Conservation (phyloP, 73 alveolate species). For the Stentor coeruleus region DNA sequence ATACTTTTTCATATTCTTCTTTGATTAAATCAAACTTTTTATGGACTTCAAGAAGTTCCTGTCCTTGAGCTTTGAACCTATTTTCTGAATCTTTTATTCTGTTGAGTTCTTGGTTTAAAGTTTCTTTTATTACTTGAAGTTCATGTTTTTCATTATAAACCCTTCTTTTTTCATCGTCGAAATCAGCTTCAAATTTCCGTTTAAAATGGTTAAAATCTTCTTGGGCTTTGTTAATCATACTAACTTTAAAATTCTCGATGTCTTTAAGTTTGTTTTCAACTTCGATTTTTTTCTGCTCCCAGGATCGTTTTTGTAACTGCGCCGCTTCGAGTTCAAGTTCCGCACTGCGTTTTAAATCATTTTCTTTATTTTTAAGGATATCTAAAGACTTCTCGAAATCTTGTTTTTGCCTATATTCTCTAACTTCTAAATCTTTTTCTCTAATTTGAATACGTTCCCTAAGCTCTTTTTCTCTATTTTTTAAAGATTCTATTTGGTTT, state of each 20-base stretch:
- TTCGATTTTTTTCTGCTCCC: slow-evolving; percentile 38
- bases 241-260: slow-evolving; percentile 33
- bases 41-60: slow-evolving; percentile 34
- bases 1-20: slow-evolving; percentile 30
- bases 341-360: slow-evolving; percentile 45
- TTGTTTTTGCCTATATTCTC: slow-evolving; percentile 47
- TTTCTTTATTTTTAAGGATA: slow-evolving; percentile 44
- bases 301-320: slow-evolving; percentile 39
- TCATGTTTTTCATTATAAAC: slow-evolving; percentile 35
- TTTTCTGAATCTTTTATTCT: slow-evolving; percentile 36
- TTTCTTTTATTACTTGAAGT: slow-evolving; percentile 49
- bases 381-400: slow-evolving; percentile 47
- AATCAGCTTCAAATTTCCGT: slow-evolving; percentile 38
- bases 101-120: slow-evolving; percentile 37
- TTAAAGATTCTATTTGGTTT: slow-evolving; percentile 49
- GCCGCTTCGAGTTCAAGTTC: slow-evolving; percentile 53
- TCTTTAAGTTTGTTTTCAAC: slow-evolving; percentile 47
- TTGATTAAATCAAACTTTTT: slow-evolving; percentile 26
- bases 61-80: slow-evolving; percentile 24
- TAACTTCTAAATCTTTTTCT: slow-evolving; percentile 55
- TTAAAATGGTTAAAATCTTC: slow-evolving; percentile 45
- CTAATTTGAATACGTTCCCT: slow-evolving; percentile 41
- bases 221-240: slow-evolving; percentile 27
- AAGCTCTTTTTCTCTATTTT: slow-evolving; percentile 50
- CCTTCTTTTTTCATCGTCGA: slow-evolving; percentile 41